phyloP scores from a whole-genome alignment of 441 rosid genomes.

The Syzygium syzygioides region DNA sequence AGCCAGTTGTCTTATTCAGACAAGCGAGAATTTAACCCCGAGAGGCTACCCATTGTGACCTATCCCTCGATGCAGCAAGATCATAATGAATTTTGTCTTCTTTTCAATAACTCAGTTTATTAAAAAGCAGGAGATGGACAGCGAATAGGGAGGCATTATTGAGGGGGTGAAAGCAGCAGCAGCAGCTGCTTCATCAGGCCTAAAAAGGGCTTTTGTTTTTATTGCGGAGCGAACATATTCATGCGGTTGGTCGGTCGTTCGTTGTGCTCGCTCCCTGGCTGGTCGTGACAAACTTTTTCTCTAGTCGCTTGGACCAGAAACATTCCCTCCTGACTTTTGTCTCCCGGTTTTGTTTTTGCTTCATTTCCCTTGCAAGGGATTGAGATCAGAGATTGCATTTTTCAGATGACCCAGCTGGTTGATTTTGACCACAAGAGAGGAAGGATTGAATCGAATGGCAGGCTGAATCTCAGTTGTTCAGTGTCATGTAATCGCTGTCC shows the following conservation, averaged over 20 bases:
- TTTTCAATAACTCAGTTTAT: background rate
- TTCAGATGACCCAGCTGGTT: background rate
- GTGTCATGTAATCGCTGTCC: background rate
- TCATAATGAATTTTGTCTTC: background rate
- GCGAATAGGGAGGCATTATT: constrained; percentile 7
- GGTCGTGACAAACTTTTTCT: constrained; percentile 1
- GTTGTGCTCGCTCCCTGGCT: background rate
- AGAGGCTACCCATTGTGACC: background rate
- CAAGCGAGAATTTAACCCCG: background rate
- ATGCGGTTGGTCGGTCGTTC: constrained; percentile 20
- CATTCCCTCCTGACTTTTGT: constrained; percentile 34
- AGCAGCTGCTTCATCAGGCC: background rate
- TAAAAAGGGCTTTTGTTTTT: constrained; percentile 13
- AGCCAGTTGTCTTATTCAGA: background rate
- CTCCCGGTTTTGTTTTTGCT: constrained; percentile 13
- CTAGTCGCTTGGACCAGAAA: constrained; percentile 27
- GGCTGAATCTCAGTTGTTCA: background rate
- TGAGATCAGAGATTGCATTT: background rate
- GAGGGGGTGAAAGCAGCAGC: constrained; percentile 15
- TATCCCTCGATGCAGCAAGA: background rate
- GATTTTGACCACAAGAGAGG: background rate
- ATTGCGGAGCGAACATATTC: constrained; percentile 28
- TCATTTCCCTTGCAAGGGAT: background rate
- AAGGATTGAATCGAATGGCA: background rate
- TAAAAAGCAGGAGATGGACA: background rate